A percentile compares a stretch with the other conserved stretches of the same genome.
Evolutionary conservation across 352 stramenopile species (phyloP).

Genomic region (Globisporangium yorkense): DNA sequence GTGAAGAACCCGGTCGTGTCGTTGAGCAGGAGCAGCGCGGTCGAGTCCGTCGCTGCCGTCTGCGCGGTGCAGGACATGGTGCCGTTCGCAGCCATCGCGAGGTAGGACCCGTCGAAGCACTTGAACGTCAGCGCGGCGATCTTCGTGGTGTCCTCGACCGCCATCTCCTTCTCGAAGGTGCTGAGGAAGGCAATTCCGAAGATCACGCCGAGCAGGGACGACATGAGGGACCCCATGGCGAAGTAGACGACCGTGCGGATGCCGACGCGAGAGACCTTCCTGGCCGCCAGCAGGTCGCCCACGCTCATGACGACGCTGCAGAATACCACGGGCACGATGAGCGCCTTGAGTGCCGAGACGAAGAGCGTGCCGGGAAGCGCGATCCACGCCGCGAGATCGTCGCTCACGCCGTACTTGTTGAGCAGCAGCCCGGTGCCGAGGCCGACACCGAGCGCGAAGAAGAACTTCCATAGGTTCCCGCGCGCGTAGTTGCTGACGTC

Average conservation of each 20-base stretch:
- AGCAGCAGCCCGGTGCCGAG: constrained; percentile 23
- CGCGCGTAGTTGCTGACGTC: constrained; percentile 4
- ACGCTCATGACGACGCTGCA: constrained; percentile 25
- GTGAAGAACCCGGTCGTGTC: constrained; percentile 45
- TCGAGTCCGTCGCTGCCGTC: constrained; percentile 16
- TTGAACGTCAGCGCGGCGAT: constrained; percentile 20
- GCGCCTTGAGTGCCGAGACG: constrained; percentile 35
- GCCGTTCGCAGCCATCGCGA: constrained; percentile 24
- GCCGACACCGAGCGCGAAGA: constrained; percentile 17
- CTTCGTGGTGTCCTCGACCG: neutral
- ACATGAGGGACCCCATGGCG: constrained; percentile 18
- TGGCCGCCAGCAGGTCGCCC: constrained; percentile 23
- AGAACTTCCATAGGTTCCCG: constrained; percentile 13
- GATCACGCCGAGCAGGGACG: constrained; percentile 18
- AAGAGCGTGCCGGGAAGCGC: constrained; percentile 29
- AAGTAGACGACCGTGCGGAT: constrained; percentile 29
- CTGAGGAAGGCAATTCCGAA: constrained; percentile 20
- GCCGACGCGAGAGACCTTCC: constrained; percentile 25
- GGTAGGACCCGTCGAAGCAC: constrained; percentile 40
- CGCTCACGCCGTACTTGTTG: constrained; percentile 12
- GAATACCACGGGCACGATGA: constrained; percentile 36
- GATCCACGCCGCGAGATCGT: constrained; percentile 21
- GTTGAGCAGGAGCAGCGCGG: constrained; percentile 46
- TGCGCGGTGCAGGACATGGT: constrained; percentile 29
- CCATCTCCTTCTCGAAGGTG: constrained; percentile 9